These are phyloP conservation scores for Epichloe gansuensis DNA, from an alignment of 2,329 filamentous ascomycete species.

Conservation along the genomic window DNA sequence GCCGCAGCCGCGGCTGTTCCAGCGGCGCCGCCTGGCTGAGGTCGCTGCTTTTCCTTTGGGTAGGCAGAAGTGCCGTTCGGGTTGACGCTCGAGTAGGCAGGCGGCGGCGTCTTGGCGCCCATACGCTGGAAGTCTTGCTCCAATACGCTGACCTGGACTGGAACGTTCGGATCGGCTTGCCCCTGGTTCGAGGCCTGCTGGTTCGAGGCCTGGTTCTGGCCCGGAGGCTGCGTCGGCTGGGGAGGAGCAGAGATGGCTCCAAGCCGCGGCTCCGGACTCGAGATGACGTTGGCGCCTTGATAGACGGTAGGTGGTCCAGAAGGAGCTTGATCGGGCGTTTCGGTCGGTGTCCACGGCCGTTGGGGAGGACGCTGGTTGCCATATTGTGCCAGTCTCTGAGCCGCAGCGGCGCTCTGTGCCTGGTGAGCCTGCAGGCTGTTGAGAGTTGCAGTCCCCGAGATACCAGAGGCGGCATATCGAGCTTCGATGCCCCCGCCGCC, in stretches of 20 bases:
- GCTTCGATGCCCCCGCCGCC: constrained; percentile 68
- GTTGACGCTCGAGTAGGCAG: constrained; percentile 81
- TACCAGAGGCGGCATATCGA: constrained; percentile 80
- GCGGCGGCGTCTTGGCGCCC: constrained; percentile 73
- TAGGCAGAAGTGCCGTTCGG: constrained; percentile 44
- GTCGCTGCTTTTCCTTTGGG: constrained; percentile 64
- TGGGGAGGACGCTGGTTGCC: constrained; percentile 27
- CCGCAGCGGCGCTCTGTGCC: constrained; percentile 61
- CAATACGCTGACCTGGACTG: constrained; percentile 54
- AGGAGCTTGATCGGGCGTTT: constrained; percentile 71
- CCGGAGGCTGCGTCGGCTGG: constrained; percentile 17
- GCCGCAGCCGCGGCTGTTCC: constrained; percentile 10
- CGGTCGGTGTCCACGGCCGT: constrained; percentile 89
- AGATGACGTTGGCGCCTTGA: constrained; percentile 66
- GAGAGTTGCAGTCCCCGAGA: constrained; percentile 72
- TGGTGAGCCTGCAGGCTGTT: constrained; percentile 54
- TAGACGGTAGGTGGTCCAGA: constrained; percentile 88
- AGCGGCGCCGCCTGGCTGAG: constrained; percentile 18
- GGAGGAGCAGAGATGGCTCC: constrained; percentile 28
- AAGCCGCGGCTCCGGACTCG: constrained; percentile 32
- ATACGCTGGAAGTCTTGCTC: constrained; percentile 79
- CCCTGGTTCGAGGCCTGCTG: not conserved
- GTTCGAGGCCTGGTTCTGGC: not conserved
- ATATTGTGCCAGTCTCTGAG: constrained; percentile 73
- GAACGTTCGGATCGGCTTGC: constrained; percentile 19